Percentiles rank a stretch among this genome's conserved stretches.
Evolutionary conservation across 192 early-diverging fungal species (phyloP).

Genomic region (Podochytrium sp.): DNA sequence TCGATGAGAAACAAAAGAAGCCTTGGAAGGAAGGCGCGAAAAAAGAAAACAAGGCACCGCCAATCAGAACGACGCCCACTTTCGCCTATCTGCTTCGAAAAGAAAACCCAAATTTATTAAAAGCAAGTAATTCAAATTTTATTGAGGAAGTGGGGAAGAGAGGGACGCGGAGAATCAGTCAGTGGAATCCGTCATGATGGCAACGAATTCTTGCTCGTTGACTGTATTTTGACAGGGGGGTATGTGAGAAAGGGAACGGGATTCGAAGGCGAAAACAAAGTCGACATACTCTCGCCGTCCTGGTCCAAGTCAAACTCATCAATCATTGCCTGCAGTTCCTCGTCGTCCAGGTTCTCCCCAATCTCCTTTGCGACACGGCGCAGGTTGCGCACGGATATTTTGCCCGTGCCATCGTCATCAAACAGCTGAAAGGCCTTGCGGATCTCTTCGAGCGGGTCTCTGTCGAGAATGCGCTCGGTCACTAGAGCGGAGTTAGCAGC

Average conservation of each 20-base stretch:
- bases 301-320: conserved; percentile 88
- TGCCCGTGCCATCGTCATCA: conserved; percentile 67
- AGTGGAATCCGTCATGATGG: conserved; percentile 74
- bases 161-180: conserved; percentile 32
- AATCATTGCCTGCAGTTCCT: conserved; percentile 86
- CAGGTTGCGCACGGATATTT: conserved; percentile 70
- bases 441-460: conserved; percentile 83
- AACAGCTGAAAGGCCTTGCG: conserved; percentile 83
- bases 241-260: neutral
- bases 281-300: conserved; percentile 73
- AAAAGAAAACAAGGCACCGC: neutral
- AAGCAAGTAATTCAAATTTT: neutral
- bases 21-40: neutral
- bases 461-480: conserved; percentile 69
- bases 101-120: neutral
- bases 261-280: conserved; percentile 1
- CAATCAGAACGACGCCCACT: neutral
- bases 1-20: too few relatives aligned
- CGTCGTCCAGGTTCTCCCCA: conserved; percentile 79
- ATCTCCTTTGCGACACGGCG: conserved; percentile 79
- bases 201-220: conserved; percentile 81
- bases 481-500: conserved; percentile 28
- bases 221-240: too few relatives aligned
- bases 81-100: neutral
- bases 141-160: neutral